A percentile compares a stretch with the other conserved stretches of the same genome.
Conservation (phyloP, 1,284 basidiomycete species). For the Apiotrichum laibachii region DNA sequence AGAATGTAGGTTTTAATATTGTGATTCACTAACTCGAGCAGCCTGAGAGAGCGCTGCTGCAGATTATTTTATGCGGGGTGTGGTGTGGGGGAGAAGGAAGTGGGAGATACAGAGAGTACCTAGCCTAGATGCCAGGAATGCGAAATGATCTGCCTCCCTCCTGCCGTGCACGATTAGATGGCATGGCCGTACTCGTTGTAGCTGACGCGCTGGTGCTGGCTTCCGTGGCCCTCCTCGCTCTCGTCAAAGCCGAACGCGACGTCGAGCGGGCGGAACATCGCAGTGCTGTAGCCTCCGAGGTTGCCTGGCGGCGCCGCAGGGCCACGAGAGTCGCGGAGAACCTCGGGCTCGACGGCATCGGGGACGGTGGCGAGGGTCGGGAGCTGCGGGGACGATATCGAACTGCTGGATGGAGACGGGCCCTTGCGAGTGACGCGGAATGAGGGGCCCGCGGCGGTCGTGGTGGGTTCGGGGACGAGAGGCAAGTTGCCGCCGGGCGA, state of each 20-base stretch:
- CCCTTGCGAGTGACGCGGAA: conserved; percentile 8
- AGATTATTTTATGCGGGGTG: too few species aligned
- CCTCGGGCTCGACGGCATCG: not conserved
- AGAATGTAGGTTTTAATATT: too few species aligned
- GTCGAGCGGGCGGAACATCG: conserved; percentile 7
- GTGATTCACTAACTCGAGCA: too few species aligned
- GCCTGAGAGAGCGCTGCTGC: too few species aligned
- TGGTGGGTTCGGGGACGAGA: not conserved
- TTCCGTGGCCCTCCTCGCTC: not conserved
- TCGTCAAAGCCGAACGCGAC: not conserved
- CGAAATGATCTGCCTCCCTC: too few species aligned
- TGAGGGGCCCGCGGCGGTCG: not conserved
- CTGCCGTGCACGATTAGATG: too few species aligned
- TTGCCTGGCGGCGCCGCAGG: not conserved
- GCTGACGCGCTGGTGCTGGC: not conserved
- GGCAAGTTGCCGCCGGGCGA: not conserved
- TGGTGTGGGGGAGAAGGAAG: not conserved
- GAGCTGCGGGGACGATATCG: not conserved
- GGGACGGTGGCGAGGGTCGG: not conserved
- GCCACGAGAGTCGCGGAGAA: too few species aligned
- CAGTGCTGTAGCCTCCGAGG: conserved; percentile 6
- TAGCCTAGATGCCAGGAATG: too few species aligned
- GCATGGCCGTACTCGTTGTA: not conserved
- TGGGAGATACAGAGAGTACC: too few species aligned
- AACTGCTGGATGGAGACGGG: not conserved